Evolutionary conservation across 495 filamentous ascomycete genomes (phyloP), one percentile per base, ranked within the genome.

Genomic region (Oidiodendron maius): DNA sequence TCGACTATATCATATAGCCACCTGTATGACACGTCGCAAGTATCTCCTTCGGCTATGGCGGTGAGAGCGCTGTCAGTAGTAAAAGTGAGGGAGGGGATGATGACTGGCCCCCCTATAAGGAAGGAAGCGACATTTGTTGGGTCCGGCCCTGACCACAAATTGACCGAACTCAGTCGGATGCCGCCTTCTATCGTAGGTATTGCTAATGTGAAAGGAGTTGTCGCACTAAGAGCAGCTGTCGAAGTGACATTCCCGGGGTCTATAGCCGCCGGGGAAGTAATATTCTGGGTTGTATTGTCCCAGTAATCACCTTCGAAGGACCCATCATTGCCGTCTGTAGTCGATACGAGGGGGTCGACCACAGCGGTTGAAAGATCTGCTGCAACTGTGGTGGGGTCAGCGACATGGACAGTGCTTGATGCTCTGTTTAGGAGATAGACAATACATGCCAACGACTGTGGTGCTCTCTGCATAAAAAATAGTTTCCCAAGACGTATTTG

Each of bases 271-370:
- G 40, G 21, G 40, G 5, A 4, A 6, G 40, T 42, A 24, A 22
- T 42, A 21, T 16, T 42, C 16, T 20, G 16, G 15, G 40, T 42
- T 20, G 40, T 21, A 42, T 42, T 42, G 46, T 46, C 44, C 26
- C 26, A 32, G 28, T 32, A 32, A n/a, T 32, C 28, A 32, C 28
- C 28, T 32, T 32, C 28, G 28, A 32, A 32, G 28, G 28, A 32
- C 28, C 28, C 28, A n/a, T 32, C 28, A 32, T 32, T n/a, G 28
- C 28, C 28, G 28, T 8, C 28, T 32, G 28, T 32, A n/a, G 28
- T 8, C 28, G 28, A 32, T 32, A n/a, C n/a, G 28, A 32, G 28
- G 28, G 28, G 28, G 8, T 32, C 28, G n/a, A 32, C 28, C 8
- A 8, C 8, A 32, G 28, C 28, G n/a, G 28, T 32, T 32, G 28